Conservation (phyloP, 352 stramenopile genomes). For the Hyaloperonospora arabidopsidis region DNA sequence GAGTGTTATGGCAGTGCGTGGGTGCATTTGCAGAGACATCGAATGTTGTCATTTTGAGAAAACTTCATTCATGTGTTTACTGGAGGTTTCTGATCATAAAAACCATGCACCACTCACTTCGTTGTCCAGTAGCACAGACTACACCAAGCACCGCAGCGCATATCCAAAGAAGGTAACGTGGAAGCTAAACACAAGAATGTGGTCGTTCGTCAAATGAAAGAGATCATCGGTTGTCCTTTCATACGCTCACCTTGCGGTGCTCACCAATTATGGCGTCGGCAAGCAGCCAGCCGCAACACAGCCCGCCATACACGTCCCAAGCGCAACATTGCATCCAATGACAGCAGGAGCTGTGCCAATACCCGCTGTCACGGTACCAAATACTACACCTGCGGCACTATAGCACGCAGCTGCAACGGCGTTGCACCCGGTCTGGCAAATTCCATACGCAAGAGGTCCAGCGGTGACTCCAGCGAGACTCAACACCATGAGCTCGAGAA, state of each 20-base stretch:
- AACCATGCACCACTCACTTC: no score
- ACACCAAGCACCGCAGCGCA: no score
- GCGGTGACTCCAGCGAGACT: constrained; percentile 7
- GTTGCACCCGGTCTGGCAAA: constrained; percentile 42
- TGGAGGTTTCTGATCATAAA: no score
- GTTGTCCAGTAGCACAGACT: no score
- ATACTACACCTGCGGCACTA: constrained; percentile 23
- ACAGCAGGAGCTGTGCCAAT: constrained; percentile 8
- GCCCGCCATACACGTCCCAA: constrained; percentile 33
- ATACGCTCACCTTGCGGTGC: no score
- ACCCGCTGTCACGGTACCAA: constrained; percentile 30
- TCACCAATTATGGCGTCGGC: constrained; percentile 9
- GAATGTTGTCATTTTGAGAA: no score
- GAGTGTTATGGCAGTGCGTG: no score
- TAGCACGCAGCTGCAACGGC: constrained; percentile 34
- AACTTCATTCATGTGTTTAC: no score
- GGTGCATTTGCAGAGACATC: no score
- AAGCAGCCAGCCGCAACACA: constrained; percentile 24
- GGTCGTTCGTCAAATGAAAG: no score
- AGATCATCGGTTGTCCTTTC: no score
- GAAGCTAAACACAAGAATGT: not conserved
- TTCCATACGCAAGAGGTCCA: constrained; percentile 22
- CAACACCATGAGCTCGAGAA: constrained; percentile 3
- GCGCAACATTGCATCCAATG: constrained; percentile 23
- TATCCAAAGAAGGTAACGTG: no score